Evolutionary conservation across 805 yeast genomes (phyloP).

Genomic region (Saccharomycopsis schoenii): DNA sequence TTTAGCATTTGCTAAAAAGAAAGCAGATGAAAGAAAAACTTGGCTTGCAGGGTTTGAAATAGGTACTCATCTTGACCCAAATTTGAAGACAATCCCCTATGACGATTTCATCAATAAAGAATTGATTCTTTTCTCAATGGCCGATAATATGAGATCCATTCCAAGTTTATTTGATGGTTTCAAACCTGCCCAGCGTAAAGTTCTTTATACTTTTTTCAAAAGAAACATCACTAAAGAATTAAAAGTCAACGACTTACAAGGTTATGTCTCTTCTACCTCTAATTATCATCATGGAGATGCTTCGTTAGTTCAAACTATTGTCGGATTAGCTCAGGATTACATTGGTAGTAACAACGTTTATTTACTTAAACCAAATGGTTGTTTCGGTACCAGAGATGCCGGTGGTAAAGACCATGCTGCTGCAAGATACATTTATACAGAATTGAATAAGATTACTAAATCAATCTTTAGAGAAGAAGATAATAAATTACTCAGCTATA

Average conservation of each 20-base stretch:
- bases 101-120: constrained; percentile 93
- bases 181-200: constrained; percentile 95
- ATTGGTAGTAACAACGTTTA: constrained; percentile 88
- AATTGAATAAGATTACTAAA: constrained; percentile 64
- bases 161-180: constrained; percentile 92
- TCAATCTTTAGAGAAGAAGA: constrained; percentile 72
- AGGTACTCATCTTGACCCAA: constrained; percentile 85
- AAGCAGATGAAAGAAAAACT: constrained; percentile 94
- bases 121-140: constrained; percentile 88
- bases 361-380: constrained; percentile 81
- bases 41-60: constrained; percentile 90
- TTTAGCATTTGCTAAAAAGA: constrained; percentile 86
- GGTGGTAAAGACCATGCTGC: constrained; percentile 99
- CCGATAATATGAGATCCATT: constrained; percentile 90
- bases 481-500: constrained; percentile 63
- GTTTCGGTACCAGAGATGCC: constrained; percentile 89
- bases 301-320: constrained; percentile 79
- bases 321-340: constrained; percentile 91
- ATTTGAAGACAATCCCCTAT: constrained; percentile 68
- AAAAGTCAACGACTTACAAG: constrained; percentile 85
- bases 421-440: constrained; percentile 90
- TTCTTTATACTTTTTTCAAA: constrained; percentile 77
- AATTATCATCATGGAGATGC: constrained; percentile 95
- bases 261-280: constrained; percentile 79
- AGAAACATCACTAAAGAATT: constrained; percentile 67